Evolutionary conservation across 345 rosid genomes (phyloP), one percentile per base, ranked within the genome.

Genomic region (Gossypium herbaceum): DNA sequence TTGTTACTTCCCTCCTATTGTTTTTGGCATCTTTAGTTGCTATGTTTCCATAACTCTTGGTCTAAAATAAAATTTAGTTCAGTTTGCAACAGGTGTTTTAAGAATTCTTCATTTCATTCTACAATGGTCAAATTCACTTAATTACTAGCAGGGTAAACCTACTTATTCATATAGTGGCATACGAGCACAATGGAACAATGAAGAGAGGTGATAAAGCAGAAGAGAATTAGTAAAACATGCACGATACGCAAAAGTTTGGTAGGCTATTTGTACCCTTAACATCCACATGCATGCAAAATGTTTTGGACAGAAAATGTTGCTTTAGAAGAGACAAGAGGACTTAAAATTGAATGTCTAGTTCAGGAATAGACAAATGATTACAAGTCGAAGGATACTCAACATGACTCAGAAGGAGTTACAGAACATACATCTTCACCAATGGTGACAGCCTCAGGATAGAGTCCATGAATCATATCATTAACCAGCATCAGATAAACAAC

Each of bases 401-500:
- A 67, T 50, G 58, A 62, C 27, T 71, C 44, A 24, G 74, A 58
- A 59, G 62, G 27, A 71, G 17, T 54, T 71, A 25, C 20, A 69
- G 57, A 51, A 60, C 71, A 58, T 59, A 91, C 97, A 92, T 94
- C 98, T 91, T 94, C 98, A 61, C 98, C 98, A 54, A 94, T 81
- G 72, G 88, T 78, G 77, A 91, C 82, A 77, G 97, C 98, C 73
- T 91, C 94, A 16, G 98, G 98, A 85, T 85, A 94, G 75, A 94
- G 91, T 68, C 93, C 97, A 74, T 89, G 98, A 81, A 94, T 92
- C 88, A 94, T 48, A 80, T 92, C 97, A 77, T 94, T 94, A 71
- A 90, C 97, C 83, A 94, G 87, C 98, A 94, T 92, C 82, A 94
- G 86, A 78, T 91, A 94, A 68, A 90, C 85, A 80, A 91, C 90